A percentile compares a stretch with the other conserved stretches of the same genome.
Conservation (phyloP, 2,329 filamentous ascomycete species). For the Scolecobasidium constrictum region DNA sequence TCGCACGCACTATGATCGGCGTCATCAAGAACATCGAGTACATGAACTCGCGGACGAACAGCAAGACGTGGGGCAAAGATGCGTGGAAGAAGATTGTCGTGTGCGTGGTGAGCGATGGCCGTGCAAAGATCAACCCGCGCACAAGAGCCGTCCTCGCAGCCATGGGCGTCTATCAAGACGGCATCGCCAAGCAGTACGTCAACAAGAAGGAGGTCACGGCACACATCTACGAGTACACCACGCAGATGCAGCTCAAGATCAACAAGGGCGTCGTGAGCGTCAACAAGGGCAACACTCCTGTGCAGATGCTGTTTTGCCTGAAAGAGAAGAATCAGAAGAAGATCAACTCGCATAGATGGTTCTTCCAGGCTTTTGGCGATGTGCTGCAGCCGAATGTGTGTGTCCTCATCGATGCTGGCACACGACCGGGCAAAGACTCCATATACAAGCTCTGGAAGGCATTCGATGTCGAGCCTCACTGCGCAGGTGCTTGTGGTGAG, state of each 20-base stretch:
- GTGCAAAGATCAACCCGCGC: constrained; percentile 89
- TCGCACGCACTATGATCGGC: constrained; percentile 89
- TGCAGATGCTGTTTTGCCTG: constrained; percentile 94
- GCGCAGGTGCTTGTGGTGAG: constrained; percentile 91
- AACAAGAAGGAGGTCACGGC: constrained; percentile 93
- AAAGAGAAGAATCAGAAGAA: constrained; percentile 99
- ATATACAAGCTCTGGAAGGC: constrained; percentile 99
- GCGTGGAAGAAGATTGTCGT: constrained; percentile 99
- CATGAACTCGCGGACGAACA: constrained; percentile 88
- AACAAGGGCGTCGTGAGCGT: constrained; percentile 83
- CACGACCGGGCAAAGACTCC: constrained; percentile 83
- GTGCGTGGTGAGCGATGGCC: constrained; percentile 91
- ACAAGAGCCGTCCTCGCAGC: constrained; percentile 83
- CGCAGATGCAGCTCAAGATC: constrained; percentile 74
- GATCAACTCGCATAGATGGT: constrained; percentile 99
- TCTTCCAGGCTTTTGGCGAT: constrained; percentile 92
- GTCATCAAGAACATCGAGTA: constrained; percentile 98
- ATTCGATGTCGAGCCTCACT: constrained; percentile 96
- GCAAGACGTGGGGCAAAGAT: constrained; percentile 96
- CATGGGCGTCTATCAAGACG: constrained; percentile 95
- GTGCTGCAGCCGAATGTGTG: constrained; percentile 94
- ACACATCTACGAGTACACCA: constrained; percentile 91
- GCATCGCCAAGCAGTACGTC: constrained; percentile 96
- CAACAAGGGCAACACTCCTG: constrained; percentile 73
- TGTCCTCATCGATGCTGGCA: constrained; percentile 90